These are phyloP conservation scores for Diplodia intermedia DNA, from an alignment of 2,329 filamentous ascomycete genomes.

Conservation along the genomic window DNA sequence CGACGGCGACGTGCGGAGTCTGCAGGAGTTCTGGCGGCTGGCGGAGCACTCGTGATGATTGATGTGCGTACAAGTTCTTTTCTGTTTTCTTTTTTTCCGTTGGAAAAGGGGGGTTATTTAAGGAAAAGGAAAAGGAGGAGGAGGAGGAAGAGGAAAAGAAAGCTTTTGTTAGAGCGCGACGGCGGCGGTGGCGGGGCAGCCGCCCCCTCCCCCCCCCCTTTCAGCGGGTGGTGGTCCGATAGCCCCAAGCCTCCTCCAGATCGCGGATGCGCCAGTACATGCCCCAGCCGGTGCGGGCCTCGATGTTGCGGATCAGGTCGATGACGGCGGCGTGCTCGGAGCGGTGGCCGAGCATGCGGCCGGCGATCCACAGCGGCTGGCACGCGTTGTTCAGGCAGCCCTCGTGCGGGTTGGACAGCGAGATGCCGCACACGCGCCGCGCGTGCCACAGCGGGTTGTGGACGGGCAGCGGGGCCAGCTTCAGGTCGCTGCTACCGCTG, in stretches of 20 bases:
- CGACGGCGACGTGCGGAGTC: conserved; percentile 34
- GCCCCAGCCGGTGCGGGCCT: conserved; percentile 61
- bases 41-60: conserved; percentile 37
- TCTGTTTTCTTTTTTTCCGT: no score
- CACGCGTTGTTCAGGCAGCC: conserved; percentile 65
- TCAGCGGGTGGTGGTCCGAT: conserved; percentile 37
- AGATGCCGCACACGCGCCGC: conserved; percentile 63
- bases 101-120: no score
- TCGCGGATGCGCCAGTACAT: conserved; percentile 62
- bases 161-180: no score
- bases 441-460: conserved; percentile 63
- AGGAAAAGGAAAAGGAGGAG: no score
- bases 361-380: conserved; percentile 65
- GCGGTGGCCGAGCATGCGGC: conserved; percentile 60
- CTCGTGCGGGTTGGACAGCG: conserved; percentile 61
- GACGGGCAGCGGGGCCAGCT: conserved; percentile 42
- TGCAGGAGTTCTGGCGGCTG: conserved; percentile 38
- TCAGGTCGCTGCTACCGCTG: neutral
- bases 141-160: no score
- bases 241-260: conserved; percentile 51
- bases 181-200: neutral
- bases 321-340: conserved; percentile 51
- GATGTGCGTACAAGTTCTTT: no score
- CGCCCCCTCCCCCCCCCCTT: no score
- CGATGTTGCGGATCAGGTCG: conserved; percentile 58